Percentiles rank a stretch among this genome's conserved stretches.
phyloP scores from a whole-genome alignment of 2,329 filamentous ascomycete genomes.

The Endoconidiophora laricicola region DNA sequence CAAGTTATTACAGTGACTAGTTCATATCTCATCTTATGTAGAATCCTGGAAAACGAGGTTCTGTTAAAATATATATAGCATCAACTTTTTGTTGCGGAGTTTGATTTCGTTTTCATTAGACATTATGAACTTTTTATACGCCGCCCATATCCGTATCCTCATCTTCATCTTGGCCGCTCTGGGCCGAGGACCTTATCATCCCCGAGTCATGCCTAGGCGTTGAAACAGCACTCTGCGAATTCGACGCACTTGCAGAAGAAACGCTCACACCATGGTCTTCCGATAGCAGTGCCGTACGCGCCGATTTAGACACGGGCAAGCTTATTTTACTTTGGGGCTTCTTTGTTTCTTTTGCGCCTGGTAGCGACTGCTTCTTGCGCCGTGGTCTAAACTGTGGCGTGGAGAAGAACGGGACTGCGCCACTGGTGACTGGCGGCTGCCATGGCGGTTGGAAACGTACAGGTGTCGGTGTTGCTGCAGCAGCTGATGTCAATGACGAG shows the following conservation, averaged over 20 bases:
- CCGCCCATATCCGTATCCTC: conserved; percentile 8
- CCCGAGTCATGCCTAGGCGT: background rate
- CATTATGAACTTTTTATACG: conserved; percentile 2
- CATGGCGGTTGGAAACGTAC: conserved; percentile 20
- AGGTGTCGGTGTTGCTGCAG: conserved; percentile 16
- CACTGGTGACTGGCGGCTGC: background rate
- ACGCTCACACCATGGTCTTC: conserved; percentile 12
- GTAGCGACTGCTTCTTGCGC: conserved; percentile 8
- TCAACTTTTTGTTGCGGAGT: too few species aligned
- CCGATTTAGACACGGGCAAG: conserved; percentile 8
- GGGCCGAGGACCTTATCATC: background rate
- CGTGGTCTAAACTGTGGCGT: conserved; percentile 11
- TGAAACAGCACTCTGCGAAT: background rate
- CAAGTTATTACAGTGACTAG: too few species aligned
- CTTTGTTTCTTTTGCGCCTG: background rate
- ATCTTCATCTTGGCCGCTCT: background rate
- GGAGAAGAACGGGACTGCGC: conserved; percentile 9
- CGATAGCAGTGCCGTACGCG: conserved; percentile 8
- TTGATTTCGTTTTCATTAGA: background rate
- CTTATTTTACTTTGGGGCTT: conserved; percentile 2
- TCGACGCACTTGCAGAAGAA: background rate
- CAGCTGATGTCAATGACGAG: too few species aligned
- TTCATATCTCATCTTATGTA: too few species aligned
- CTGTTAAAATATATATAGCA: too few species aligned
- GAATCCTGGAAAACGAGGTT: too few species aligned